Percentiles rank a stretch among this genome's conserved stretches.
phyloP scores from a whole-genome alignment of 31 red algal genomes.

The Odonthalia washingtoniensis region DNA sequence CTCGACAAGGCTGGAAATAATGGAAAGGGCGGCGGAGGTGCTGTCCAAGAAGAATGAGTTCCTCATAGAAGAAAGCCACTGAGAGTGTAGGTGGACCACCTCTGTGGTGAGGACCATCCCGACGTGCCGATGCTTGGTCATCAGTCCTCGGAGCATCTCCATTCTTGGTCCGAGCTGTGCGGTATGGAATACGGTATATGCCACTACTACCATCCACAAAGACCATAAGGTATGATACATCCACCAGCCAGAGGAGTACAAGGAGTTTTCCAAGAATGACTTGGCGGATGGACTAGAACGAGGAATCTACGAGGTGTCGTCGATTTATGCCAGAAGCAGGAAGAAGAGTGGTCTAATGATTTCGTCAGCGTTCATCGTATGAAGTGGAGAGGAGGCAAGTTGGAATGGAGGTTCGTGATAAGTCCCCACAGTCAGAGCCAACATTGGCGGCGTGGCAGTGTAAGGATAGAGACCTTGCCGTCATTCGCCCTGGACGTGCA shows the following conservation, averaged over 20 bases:
- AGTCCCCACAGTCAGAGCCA: neutral
- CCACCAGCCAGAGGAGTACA: neutral
- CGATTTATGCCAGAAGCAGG: neutral
- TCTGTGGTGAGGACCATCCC: slow-evolving; percentile 10
- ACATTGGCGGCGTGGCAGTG: neutral
- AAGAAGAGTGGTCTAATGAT: neutral
- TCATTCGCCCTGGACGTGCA: slow-evolving; percentile 11
- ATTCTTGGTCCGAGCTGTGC: slow-evolving; percentile 12
- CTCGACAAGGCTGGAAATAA: neutral
- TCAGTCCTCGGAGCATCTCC: neutral
- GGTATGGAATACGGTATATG: slow-evolving; percentile 10
- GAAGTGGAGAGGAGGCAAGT: neutral
- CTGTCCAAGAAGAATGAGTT: slow-evolving; percentile 23
- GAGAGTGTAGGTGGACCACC: neutral
- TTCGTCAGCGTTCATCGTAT: slow-evolving; percentile 14
- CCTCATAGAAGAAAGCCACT: neutral
- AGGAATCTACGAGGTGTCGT: slow-evolving; percentile 1
- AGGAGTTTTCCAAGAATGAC: slow-evolving; percentile 17
- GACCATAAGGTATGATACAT: neutral
- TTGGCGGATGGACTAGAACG: neutral
- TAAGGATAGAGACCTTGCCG: slow-evolving; percentile 42
- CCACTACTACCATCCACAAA: neutral
- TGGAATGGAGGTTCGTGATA: neutral
- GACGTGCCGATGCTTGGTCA: slow-evolving; percentile 13
- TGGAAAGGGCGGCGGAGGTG: neutral